Percentiles rank a stretch among this genome's conserved stretches.
These are phyloP conservation scores for Cladosporium oxysporum DNA, from an alignment of 2,329 filamentous ascomycete species.

Conservation along the genomic window DNA sequence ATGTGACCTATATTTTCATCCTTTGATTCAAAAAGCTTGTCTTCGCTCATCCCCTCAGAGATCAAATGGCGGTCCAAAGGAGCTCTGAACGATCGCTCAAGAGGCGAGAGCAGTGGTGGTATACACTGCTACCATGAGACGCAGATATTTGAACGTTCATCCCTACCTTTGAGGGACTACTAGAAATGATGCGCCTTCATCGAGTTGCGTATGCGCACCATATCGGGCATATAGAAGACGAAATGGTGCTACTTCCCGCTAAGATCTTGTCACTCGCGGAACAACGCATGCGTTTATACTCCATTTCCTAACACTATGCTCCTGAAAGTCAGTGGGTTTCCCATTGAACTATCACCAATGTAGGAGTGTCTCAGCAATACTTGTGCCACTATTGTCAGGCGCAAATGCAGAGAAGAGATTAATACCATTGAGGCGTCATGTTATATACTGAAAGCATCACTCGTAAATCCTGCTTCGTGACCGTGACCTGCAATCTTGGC, in stretches of 20 bases:
- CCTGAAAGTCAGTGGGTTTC: not conserved
- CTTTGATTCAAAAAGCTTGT: not conserved
- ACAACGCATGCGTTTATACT: not conserved
- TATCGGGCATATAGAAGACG: not conserved
- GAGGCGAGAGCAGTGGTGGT: not conserved
- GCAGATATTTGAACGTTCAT: not conserved
- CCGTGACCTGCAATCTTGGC: not conserved
- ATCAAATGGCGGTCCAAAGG: not conserved
- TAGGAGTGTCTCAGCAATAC: not conserved
- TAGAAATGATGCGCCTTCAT: not conserved
- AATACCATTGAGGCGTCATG: not conserved
- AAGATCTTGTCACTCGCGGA: not conserved
- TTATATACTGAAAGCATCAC: not conserved
- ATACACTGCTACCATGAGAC: not conserved
- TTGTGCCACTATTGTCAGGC: not conserved
- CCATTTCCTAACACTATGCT: not conserved
- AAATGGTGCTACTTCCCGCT: not conserved
- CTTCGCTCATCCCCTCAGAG: not conserved
- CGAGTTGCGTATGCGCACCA: not conserved
- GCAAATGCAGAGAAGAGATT: too few relatives aligned
- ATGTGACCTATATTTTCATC: not conserved
- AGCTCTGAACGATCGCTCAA: not conserved
- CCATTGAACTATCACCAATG: not conserved
- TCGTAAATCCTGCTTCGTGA: not conserved
- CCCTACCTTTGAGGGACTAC: not conserved